Conservation (phyloP, 192 early-diverging fungal genomes). For the Mortierella claussenii region DNA sequence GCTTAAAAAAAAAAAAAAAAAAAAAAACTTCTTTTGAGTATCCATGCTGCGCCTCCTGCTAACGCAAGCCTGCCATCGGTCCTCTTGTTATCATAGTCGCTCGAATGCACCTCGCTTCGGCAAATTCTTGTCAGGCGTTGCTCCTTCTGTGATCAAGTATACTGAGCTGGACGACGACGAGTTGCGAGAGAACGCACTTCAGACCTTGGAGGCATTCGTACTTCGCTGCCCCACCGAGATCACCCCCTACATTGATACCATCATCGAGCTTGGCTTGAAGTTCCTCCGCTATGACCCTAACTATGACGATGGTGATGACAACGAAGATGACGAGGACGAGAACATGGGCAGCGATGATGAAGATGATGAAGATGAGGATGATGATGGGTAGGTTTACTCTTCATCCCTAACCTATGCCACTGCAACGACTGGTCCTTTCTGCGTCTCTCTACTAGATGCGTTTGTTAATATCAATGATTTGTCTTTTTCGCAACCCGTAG, state of each 20-base stretch:
- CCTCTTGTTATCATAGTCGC: slow-evolving; percentile 63
- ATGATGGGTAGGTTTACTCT: slow-evolving; percentile 63
- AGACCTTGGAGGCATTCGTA: slow-evolving; percentile 81
- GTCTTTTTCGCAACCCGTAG: slow-evolving; percentile 35
- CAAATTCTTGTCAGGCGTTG: slow-evolving; percentile 66
- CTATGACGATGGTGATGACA: slow-evolving; percentile 80
- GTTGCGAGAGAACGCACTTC: slow-evolving; percentile 82
- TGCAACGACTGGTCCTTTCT: no score
- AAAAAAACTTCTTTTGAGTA: neutral
- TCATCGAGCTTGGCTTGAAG: slow-evolving; percentile 69
- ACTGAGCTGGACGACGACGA: slow-evolving; percentile 78
- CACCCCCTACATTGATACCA: slow-evolving; percentile 65
- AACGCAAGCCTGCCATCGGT: neutral
- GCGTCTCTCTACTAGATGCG: no score
- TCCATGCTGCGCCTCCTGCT: slow-evolving; percentile 12
- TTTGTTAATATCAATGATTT: neutral
- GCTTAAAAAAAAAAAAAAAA: no score
- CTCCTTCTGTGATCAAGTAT: slow-evolving; percentile 73
- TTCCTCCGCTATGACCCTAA: slow-evolving; percentile 90
- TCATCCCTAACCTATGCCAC: neutral
- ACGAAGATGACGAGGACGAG: slow-evolving; percentile 71
- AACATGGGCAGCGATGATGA: slow-evolving; percentile 69
- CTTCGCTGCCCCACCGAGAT: slow-evolving; percentile 83
- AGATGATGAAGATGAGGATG: slow-evolving; percentile 72
- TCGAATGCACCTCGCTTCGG: slow-evolving; percentile 75